Conservation (phyloP, 176 grass and related monocot genomes). For the Tuctoria greenei region DNA sequence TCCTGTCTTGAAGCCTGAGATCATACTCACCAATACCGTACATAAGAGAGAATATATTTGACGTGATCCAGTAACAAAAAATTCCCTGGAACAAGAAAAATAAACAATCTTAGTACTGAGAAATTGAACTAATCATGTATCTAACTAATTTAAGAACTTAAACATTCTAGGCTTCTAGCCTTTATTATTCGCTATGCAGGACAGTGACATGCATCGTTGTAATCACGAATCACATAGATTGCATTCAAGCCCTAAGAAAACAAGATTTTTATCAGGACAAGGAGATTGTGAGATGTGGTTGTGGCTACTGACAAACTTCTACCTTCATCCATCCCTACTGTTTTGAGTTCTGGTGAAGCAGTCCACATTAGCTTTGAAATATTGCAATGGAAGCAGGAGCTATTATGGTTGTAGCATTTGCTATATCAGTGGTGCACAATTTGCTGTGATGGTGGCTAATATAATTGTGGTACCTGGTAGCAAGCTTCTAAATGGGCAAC, state of each 20-base stretch:
- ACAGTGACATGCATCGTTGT: not conserved
- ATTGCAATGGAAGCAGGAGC: not conserved
- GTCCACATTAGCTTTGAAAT: not conserved
- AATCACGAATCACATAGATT: constrained; percentile 4
- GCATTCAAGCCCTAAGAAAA: not conserved
- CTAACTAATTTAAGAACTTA: constrained; percentile 5
- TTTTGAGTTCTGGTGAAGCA: not conserved
- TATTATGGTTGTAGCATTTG: not conserved
- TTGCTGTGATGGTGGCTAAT: not conserved
- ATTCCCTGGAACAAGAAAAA: constrained; percentile 51
- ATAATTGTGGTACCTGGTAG: not conserved
- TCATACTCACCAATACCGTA: constrained; percentile 74
- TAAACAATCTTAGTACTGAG: constrained; percentile 23
- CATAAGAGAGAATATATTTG: constrained; percentile 74
- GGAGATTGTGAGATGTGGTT: constrained; percentile 25
- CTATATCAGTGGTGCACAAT: not conserved
- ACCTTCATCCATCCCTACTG: not conserved
- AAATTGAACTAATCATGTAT: constrained; percentile 4
- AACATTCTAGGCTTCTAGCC: not conserved
- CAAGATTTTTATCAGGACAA: not conserved
- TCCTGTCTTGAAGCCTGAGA: constrained; percentile 3
- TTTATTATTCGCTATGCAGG: not conserved
- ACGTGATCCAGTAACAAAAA: constrained; percentile 93
- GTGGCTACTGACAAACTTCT: not conserved
- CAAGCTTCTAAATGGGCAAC: no score